Evolutionary conservation across 2,329 filamentous ascomycete genomes (phyloP).

Genomic region (Coleophoma cylindrospora): DNA sequence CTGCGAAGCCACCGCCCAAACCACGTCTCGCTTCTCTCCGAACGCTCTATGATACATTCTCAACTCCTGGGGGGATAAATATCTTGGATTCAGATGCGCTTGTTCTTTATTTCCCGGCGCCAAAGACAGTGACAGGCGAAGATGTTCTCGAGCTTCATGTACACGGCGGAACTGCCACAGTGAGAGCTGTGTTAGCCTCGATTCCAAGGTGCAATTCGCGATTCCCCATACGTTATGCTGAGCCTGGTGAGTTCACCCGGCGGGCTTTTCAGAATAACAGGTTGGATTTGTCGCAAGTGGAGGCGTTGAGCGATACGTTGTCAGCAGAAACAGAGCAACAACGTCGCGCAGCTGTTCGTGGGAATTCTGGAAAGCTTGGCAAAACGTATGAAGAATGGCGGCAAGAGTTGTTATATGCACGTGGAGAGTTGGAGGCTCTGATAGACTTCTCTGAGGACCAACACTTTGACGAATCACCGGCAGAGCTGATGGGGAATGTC

Average conservation of each 20-base stretch:
- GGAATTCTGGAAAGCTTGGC: constrained; percentile 65
- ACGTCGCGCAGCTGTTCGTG: constrained; percentile 77
- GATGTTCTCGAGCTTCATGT: constrained; percentile 89
- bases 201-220: constrained; percentile 50
- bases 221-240: constrained; percentile 70
- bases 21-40: constrained; percentile 67
- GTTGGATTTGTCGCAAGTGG: constrained; percentile 80
- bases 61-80: constrained; percentile 23
- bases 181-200: constrained; percentile 77
- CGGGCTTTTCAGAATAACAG: constrained; percentile 85
- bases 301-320: constrained; percentile 58
- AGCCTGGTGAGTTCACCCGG: constrained; percentile 91
- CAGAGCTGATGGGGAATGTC: constrained; percentile 66
- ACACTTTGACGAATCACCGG: constrained; percentile 86
- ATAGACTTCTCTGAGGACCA: constrained; percentile 98
- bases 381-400: constrained; percentile 82
- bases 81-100: constrained; percentile 69
- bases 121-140: constrained; percentile 84
- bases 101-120: constrained; percentile 75
- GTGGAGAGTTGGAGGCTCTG: constrained; percentile 88
- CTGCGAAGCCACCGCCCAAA: constrained; percentile 44
- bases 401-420: constrained; percentile 67
- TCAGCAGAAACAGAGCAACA: constrained; percentile 86
- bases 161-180: constrained; percentile 86
- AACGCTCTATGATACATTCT: constrained; percentile 60